Evolutionary conservation across 75 land plant genomes (phyloP).

Genomic region (Pinus taeda): DNA sequence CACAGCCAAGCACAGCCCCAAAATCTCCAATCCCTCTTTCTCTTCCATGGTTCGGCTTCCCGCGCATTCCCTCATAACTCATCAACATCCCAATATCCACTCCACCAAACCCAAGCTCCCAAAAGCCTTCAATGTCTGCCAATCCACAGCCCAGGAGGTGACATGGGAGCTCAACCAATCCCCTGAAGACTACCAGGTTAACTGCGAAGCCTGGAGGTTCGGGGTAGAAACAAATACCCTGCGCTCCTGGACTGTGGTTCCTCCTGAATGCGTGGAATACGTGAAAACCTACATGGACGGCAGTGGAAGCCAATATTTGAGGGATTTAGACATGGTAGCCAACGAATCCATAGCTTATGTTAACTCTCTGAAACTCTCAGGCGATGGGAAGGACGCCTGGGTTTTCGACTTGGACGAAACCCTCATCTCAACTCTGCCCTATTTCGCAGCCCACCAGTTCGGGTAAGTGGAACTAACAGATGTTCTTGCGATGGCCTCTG

Average conservation of each 20-base stretch:
- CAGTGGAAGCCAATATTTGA: slow-evolving; percentile 27
- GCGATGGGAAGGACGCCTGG: slow-evolving; percentile 65
- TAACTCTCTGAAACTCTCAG: slow-evolving; percentile 9
- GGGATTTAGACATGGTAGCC: slow-evolving; percentile 46
- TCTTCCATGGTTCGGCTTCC: no score
- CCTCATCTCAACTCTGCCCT: slow-evolving; percentile 65
- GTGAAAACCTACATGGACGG: slow-evolving; percentile 61
- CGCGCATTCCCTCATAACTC: no score
- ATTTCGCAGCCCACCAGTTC: slow-evolving; percentile 37
- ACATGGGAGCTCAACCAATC: slow-evolving; percentile 4
- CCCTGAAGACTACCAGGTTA: no score
- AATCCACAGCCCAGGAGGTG: slow-evolving; percentile 25
- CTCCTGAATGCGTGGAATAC: slow-evolving; percentile 32
- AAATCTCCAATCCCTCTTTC: no score
- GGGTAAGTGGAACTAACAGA: slow-evolving; percentile 32
- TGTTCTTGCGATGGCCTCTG: not conserved
- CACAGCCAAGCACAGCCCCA: no score
- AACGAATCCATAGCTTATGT: slow-evolving; percentile 30
- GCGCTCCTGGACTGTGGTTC: slow-evolving; percentile 46
- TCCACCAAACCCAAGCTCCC: no score
- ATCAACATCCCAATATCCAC: no score
- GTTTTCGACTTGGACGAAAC: slow-evolving; percentile 93
- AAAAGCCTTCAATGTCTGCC: no score
- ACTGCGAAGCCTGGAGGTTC: slow-evolving; percentile 25
- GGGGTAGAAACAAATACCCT: slow-evolving; percentile 48